Conservation (phyloP, 805 yeast genomes). For the Danielia reshetovae region DNA sequence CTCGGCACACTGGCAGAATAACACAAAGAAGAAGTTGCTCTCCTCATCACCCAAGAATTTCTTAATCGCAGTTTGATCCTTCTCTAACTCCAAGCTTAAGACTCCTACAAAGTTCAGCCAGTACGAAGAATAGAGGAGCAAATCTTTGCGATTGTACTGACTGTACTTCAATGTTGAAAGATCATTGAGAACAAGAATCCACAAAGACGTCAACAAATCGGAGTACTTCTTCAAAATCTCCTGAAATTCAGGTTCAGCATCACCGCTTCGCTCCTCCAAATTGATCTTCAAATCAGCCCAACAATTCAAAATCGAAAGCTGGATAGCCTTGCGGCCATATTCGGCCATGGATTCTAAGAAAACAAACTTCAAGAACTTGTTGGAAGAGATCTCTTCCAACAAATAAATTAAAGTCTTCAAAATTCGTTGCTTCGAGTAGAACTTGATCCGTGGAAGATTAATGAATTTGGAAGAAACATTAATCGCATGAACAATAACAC, state of each 20-base stretch:
- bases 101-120: constrained; percentile 83
- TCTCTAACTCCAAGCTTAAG: constrained; percentile 59
- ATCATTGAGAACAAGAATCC: constrained; percentile 76
- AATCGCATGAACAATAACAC: constrained; percentile 72
- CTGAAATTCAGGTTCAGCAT: constrained; percentile 42
- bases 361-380: constrained; percentile 47
- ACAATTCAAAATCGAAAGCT: constrained; percentile 58
- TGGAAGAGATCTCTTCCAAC: constrained; percentile 53
- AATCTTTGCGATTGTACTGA: constrained; percentile 36
- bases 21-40: constrained; percentile 66
- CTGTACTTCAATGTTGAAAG: constrained; percentile 63
- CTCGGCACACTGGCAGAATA: constrained; percentile 82
- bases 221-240: constrained; percentile 54
- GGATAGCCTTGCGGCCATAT: constrained; percentile 48
- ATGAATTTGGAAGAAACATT: constrained; percentile 74
- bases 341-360: constrained; percentile 48
- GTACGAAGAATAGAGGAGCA: constrained; percentile 49
- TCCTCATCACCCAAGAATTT: constrained; percentile 53
- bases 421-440: constrained; percentile 45
- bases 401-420: constrained; percentile 62
- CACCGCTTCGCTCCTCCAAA: constrained; percentile 19
- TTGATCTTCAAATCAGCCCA: constrained; percentile 62
- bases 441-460: constrained; percentile 40
- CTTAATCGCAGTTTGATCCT: constrained; percentile 41
- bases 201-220: constrained; percentile 61